A percentile compares a stretch with the other conserved stretches of the same genome.
phyloP scores from a whole-genome alignment of 2,329 filamentous ascomycete species.

The Ophiostoma populinum region DNA sequence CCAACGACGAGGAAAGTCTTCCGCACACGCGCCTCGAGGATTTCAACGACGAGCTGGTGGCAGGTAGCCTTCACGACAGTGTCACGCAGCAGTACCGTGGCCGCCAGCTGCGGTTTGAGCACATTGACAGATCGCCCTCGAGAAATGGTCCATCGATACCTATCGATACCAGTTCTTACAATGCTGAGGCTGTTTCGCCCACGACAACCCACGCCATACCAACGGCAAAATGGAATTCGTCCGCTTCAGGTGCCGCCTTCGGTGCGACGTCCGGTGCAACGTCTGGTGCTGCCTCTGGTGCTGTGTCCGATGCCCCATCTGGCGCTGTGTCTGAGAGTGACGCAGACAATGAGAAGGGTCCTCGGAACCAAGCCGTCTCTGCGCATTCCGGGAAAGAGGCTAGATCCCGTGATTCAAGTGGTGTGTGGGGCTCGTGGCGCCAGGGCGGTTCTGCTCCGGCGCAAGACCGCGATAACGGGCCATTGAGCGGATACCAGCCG shows the following conservation, averaged over 20 bases:
- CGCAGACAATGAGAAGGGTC: constrained; percentile 27
- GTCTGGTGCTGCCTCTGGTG: constrained; percentile 16
- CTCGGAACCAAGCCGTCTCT: constrained; percentile 13
- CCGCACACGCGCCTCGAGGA: constrained; percentile 2
- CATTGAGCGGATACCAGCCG: constrained; percentile 52
- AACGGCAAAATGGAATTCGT: constrained; percentile 16
- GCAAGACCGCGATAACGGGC: constrained; percentile 33
- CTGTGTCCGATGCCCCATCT: constrained; percentile 21
- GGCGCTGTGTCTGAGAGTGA: constrained; percentile 17
- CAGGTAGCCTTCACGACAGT: too few relatives aligned
- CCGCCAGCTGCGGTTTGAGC: not conserved
- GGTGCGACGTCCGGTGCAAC: too few relatives aligned
- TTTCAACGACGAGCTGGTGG: constrained; percentile 3
- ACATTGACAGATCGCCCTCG: too few relatives aligned
- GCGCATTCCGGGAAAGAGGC: constrained; percentile 17
- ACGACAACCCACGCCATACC: constrained; percentile 19
- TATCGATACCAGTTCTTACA: too few relatives aligned
- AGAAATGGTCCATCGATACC: too few relatives aligned
- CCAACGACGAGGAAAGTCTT: constrained; percentile 5
- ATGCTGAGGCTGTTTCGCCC: constrained; percentile 20
- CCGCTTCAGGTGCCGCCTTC: constrained; percentile 21
- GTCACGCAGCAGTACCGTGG: not conserved
- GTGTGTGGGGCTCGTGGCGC: constrained; percentile 57
- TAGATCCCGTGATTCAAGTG: constrained; percentile 25
- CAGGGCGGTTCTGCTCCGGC: constrained; percentile 31